Percentiles rank a stretch among this genome's conserved stretches.
Conservation (phyloP, 78 protist species). For the Chrysochromulina tobinii region DNA sequence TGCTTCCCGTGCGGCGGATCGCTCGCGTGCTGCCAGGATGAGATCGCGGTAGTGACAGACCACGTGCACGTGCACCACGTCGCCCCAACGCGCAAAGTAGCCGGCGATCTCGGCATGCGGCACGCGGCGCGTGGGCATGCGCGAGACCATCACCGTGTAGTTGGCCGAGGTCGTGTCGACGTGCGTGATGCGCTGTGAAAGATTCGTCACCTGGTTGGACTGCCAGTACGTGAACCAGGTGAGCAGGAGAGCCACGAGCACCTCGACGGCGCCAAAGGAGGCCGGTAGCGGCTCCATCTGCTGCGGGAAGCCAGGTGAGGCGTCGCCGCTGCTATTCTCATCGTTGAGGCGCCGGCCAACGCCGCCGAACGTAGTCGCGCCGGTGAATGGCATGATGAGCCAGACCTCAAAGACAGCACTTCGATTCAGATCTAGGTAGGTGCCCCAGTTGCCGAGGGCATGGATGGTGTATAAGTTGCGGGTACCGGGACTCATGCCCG, state of each 20-base stretch:
- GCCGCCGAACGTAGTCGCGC: too few species aligned
- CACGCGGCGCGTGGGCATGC: not conserved
- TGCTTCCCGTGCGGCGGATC: not conserved
- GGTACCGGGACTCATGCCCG: not conserved
- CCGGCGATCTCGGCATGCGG: too few species aligned
- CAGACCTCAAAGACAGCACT: too few species aligned
- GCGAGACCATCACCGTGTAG: conserved; percentile 5
- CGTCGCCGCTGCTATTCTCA: too few species aligned
- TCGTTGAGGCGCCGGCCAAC: too few species aligned
- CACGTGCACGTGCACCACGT: not conserved
- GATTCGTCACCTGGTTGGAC: not conserved
- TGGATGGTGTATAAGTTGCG: not conserved
- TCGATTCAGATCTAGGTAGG: too few species aligned
- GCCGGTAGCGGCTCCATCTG: not conserved
- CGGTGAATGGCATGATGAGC: too few species aligned
- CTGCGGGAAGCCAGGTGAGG: too few species aligned
- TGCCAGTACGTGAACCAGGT: conserved; percentile 17
- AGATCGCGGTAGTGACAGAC: not conserved
- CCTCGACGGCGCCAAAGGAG: not conserved
- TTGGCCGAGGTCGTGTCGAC: not conserved
- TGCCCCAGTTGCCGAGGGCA: not conserved
- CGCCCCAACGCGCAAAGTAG: not conserved
- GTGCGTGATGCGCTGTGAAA: not conserved
- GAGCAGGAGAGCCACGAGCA: not conserved
- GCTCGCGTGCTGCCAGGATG: not conserved